Percentiles rank a stretch among this genome's conserved stretches.
Conservation (phyloP, 192 early-diverging fungal genomes). For the Piromyces sp. region DNA sequence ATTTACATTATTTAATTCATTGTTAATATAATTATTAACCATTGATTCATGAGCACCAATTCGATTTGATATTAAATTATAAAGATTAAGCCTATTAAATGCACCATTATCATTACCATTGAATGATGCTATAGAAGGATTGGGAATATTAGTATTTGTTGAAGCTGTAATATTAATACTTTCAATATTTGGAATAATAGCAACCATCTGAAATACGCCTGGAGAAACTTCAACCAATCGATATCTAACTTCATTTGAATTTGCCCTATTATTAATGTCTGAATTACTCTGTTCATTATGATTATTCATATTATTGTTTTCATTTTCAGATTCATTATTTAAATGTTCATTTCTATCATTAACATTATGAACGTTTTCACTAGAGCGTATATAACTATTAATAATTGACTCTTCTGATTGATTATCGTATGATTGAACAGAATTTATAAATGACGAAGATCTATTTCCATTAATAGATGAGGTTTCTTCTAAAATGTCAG, state of each 20-base stretch:
- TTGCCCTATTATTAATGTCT: background rate
- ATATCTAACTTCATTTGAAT: background rate
- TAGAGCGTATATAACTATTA: background rate
- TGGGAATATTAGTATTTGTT: background rate
- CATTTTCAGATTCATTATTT: background rate
- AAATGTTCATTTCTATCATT: background rate
- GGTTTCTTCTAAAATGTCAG: background rate
- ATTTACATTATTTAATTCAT: background rate
- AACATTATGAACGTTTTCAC: background rate
- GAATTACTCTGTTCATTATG: background rate
- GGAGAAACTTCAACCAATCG: background rate
- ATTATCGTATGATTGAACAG: background rate
- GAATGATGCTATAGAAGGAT: too few species aligned
- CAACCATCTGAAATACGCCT: background rate
- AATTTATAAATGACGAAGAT: background rate
- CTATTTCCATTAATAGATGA: background rate
- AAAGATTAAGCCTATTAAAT: background rate
- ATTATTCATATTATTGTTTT: background rate
- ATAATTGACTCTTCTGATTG: background rate
- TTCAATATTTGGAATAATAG: background rate
- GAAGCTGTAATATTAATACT: background rate
- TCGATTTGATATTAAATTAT: background rate
- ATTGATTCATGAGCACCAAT: background rate
- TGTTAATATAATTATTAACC: background rate
- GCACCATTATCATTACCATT: too few species aligned